Conservation (phyloP, 768 basidiomycete species). For the Nidula microcarpa region DNA sequence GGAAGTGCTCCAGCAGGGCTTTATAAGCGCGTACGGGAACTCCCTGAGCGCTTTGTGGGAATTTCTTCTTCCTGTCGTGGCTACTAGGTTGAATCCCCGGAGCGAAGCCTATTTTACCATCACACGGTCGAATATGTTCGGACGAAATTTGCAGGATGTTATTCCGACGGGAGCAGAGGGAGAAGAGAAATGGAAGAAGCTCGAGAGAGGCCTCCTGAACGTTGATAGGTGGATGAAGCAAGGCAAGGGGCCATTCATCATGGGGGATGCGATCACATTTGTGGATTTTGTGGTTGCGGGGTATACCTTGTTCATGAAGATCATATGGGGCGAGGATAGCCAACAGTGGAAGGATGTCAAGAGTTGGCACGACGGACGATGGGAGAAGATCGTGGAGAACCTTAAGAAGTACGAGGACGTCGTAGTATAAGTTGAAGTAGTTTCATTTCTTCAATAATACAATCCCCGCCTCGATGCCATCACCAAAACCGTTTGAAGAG, state of each 20-base stretch:
- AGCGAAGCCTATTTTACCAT: constrained; percentile 28
- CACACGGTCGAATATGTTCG: constrained; percentile 28
- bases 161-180: constrained; percentile 23
- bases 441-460: too few relatives aligned
- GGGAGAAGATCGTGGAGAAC: constrained; percentile 24
- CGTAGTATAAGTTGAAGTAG: neutral
- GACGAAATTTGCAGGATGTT: constrained; percentile 31
- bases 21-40: constrained; percentile 16
- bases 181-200: constrained; percentile 30
- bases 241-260: constrained; percentile 26
- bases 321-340: constrained; percentile 30
- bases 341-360: constrained; percentile 37
- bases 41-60: constrained; percentile 11
- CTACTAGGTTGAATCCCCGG: constrained; percentile 12
- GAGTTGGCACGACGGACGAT: constrained; percentile 35
- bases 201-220: constrained; percentile 25
- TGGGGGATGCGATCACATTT: constrained; percentile 32
- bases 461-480: too few relatives aligned
- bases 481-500: too few relatives aligned
- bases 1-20: constrained; percentile 34
- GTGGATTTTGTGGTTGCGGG: constrained; percentile 36
- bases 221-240: constrained; percentile 24
- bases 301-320: constrained; percentile 24
- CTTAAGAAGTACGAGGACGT: constrained; percentile 25
- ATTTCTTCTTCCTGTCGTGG: constrained; percentile 14